Evolutionary conservation across 2,329 filamentous ascomycete species (phyloP).

Genomic region (Apiospora hydei): DNA sequence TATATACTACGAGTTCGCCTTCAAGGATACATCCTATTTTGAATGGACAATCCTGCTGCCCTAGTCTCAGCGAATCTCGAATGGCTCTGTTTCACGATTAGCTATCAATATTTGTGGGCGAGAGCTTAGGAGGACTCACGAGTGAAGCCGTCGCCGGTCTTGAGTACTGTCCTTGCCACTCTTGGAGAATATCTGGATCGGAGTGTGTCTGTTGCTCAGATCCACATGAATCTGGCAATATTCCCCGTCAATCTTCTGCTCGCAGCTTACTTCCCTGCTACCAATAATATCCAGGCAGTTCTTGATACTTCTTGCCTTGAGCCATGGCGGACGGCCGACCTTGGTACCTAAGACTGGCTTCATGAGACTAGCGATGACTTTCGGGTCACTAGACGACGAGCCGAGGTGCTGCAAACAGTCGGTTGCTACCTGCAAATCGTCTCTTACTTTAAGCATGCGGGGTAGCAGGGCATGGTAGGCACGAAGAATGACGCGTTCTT

Average conservation of each 20-base stretch:
- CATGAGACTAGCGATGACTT: conserved; percentile 43
- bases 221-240: conserved; percentile 91
- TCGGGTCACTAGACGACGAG: conserved; percentile 33
- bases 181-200: conserved; percentile 87
- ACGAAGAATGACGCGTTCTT: conserved; percentile 61
- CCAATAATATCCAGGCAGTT: conserved; percentile 73
- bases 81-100: conserved; percentile 56
- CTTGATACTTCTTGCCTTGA: conserved; percentile 74
- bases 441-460: conserved; percentile 72
- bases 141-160: conserved; percentile 69
- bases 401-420: conserved; percentile 54
- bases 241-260: conserved; percentile 87
- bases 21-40: conserved; percentile 77
- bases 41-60: conserved; percentile 63
- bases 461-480: conserved; percentile 75
- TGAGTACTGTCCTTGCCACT: conserved; percentile 87
- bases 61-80: conserved; percentile 68
- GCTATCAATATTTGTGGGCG: not conserved
- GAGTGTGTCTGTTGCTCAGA: conserved; percentile 56
- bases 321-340: conserved; percentile 68
- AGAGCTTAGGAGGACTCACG: conserved; percentile 43
- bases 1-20: conserved; percentile 83
- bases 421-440: conserved; percentile 70
- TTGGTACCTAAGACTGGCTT: conserved; percentile 67
- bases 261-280: conserved; percentile 71